Percentiles rank a stretch among this genome's conserved stretches.
These are phyloP conservation scores for Globisporangium carolinianum DNA, from an alignment of 352 stramenopile species.

Conservation along the genomic window DNA sequence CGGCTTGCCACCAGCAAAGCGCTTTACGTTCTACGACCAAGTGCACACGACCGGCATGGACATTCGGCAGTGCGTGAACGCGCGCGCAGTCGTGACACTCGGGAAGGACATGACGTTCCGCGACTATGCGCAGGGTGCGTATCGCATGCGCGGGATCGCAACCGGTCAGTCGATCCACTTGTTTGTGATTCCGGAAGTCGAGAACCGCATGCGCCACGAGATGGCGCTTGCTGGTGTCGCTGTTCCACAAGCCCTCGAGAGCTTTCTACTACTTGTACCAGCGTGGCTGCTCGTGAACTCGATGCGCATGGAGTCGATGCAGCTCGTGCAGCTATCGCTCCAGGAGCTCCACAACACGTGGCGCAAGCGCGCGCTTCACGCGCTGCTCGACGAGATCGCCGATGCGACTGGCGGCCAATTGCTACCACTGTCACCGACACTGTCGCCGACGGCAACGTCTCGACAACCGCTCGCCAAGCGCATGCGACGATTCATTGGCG, in stretches of 20 bases:
- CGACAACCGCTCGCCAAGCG: slow-evolving; percentile 33
- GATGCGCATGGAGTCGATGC: slow-evolving; percentile 99
- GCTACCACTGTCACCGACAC: neutral
- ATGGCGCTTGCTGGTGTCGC: slow-evolving; percentile 43
- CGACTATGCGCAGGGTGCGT: slow-evolving; percentile 90
- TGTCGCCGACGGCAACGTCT: slow-evolving; percentile 4
- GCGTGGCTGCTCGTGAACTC: slow-evolving; percentile 99
- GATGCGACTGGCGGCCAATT: neutral
- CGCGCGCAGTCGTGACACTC: slow-evolving; percentile 84
- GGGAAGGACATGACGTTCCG: slow-evolving; percentile 97
- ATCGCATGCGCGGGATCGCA: slow-evolving; percentile 88
- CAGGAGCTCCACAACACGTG: slow-evolving; percentile 98
- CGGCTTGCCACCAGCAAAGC: slow-evolving; percentile 71
- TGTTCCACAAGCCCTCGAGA: slow-evolving; percentile 21
- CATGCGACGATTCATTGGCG: slow-evolving; percentile 60
- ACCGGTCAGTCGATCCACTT: slow-evolving; percentile 90
- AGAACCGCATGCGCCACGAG: slow-evolving; percentile 82
- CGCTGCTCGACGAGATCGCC: slow-evolving; percentile 80
- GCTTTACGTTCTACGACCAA: slow-evolving; percentile 93
- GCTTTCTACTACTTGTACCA: slow-evolving; percentile 72
- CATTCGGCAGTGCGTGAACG: slow-evolving; percentile 89
- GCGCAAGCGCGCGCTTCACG: slow-evolving; percentile 91
- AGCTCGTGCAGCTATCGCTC: slow-evolving; percentile 96
- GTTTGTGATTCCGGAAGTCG: slow-evolving; percentile 90
- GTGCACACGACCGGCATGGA: slow-evolving; percentile 93